Conservation (phyloP, 495 filamentous ascomycete species). For the Aspergillus bridgeri region DNA sequence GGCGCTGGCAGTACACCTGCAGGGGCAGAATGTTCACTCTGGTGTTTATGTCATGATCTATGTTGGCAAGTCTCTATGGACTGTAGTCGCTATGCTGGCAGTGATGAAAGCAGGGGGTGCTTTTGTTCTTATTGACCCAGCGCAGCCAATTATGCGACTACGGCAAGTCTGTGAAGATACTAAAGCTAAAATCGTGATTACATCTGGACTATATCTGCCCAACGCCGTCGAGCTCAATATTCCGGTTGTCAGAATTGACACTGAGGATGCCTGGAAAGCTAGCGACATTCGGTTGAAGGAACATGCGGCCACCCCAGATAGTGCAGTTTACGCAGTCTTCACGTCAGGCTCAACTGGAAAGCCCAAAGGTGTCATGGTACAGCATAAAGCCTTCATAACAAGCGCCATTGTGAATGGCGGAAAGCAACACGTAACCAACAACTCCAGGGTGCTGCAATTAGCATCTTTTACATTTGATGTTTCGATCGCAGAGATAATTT, state of each 20-base stretch:
- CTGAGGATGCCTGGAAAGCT: not conserved
- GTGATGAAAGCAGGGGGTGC: constrained; percentile 45
- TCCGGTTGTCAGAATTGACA: not conserved
- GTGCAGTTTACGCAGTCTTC: constrained; percentile 25
- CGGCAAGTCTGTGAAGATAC: not conserved
- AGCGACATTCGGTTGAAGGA: not conserved
- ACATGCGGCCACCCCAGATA: not conserved
- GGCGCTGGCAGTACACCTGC: not conserved
- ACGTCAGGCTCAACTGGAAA: constrained; percentile 36
- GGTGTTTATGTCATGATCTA: constrained; percentile 38
- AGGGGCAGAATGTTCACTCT: not conserved
- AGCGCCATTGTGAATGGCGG: constrained; percentile 11
- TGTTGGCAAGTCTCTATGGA: constrained; percentile 42
- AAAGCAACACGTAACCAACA: constrained; percentile 35
- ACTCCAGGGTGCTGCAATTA: constrained; percentile 41
- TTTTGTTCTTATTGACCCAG: constrained; percentile 46
- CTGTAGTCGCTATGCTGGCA: constrained; percentile 37
- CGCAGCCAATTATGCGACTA: constrained; percentile 31
- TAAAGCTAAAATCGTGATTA: not conserved
- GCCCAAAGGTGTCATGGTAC: constrained; percentile 40
- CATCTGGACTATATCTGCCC: not conserved
- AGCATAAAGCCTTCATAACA: constrained; percentile 31
- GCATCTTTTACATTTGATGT: constrained; percentile 51
- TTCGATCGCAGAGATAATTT: constrained; percentile 46
- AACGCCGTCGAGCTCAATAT: not conserved